Evolutionary conservation across 305 asterid genomes (phyloP).

Genomic region (Solanum chacoense): DNA sequence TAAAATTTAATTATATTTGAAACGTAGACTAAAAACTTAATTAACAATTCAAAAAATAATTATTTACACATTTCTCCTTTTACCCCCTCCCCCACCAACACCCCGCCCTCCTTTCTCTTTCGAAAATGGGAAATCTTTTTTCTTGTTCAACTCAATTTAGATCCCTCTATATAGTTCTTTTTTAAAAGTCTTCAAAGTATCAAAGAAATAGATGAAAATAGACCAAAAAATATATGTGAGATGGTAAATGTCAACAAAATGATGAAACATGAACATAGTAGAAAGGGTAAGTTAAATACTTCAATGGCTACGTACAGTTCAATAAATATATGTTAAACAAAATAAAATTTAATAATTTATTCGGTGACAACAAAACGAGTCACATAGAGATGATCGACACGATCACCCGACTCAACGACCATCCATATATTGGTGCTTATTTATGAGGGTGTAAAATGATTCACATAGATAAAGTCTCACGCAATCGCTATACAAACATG

Average conservation of each 20-base stretch:
- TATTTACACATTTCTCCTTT: not conserved
- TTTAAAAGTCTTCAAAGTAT: not conserved
- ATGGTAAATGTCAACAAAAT: not conserved
- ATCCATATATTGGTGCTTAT: not conserved
- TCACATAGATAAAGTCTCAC: not conserved
- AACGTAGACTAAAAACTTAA: not conserved
- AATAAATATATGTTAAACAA: not conserved
- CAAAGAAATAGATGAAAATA: not conserved
- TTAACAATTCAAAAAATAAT: too few relatives aligned
- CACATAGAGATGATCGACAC: not conserved
- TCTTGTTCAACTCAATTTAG: not conserved
- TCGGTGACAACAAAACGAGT: not conserved
- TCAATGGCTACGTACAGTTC: not conserved
- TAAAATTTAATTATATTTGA: not conserved
- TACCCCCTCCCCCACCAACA: not conserved
- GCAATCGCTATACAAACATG: not conserved
- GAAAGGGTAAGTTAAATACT: not conserved
- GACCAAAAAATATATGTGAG: not conserved
- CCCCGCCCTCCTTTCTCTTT: not conserved
- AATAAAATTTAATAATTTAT: not conserved
- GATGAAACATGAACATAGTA: not conserved
- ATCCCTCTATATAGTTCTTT: not conserved
- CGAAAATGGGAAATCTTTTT: not conserved
- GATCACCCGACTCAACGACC: not conserved
- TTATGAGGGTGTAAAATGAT: not conserved